A percentile compares a stretch with the other conserved stretches of the same genome.
phyloP scores from a whole-genome alignment of 192 early-diverging fungal genomes.

The Geosiphon pyriformis region DNA sequence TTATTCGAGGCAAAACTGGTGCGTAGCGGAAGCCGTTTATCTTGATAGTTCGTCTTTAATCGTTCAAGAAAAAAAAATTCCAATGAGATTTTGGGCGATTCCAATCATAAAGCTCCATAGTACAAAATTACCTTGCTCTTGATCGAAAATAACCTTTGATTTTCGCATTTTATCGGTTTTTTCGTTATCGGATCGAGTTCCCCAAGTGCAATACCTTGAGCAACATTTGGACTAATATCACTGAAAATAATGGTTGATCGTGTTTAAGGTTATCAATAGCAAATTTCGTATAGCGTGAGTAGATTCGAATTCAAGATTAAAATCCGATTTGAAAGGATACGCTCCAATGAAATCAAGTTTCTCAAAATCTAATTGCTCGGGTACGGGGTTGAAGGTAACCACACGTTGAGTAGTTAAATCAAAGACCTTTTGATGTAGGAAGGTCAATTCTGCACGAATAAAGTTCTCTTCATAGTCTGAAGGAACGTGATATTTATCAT shows the following conservation, averaged over 20 bases:
- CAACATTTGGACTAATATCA: conserved; percentile 41
- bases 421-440: conserved; percentile 87
- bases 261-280: no score
- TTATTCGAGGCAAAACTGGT: no score
- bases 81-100: no score
- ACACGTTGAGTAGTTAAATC: conserved; percentile 51
- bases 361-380: conserved; percentile 32
- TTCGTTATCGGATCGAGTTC: conserved; percentile 59
- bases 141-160: background rate
- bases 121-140: no score
- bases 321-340: conserved; percentile 24
- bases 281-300: no score
- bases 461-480: conserved; percentile 68
- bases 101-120: no score
- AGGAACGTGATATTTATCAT: conserved; percentile 45
- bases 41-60: no score
- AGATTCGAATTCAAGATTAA: background rate
- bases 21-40: no score
- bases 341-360: conserved; percentile 57
- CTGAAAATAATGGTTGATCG: conserved; percentile 27
- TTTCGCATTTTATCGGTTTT: conserved; percentile 31
- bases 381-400: conserved; percentile 53
- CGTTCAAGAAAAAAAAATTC: no score
- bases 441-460: conserved; percentile 75
- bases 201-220: conserved; percentile 55